A percentile compares a stretch with the other conserved stretches of the same genome.
Evolutionary conservation across 2,329 filamentous ascomycete genomes (phyloP).

Genomic region (Diplodia seriata): DNA sequence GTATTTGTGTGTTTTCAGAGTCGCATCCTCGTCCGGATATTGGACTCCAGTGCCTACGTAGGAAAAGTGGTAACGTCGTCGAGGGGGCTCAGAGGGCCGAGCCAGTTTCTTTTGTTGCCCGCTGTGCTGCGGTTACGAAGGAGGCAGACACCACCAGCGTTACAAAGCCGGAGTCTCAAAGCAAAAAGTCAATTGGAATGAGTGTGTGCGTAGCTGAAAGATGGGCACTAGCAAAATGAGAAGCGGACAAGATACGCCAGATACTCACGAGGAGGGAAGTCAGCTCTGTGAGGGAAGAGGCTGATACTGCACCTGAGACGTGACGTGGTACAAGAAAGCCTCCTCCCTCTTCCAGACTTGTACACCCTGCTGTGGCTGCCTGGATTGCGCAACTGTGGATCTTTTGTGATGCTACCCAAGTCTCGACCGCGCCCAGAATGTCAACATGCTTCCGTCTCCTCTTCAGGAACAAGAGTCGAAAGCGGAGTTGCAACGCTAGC

Average conservation of each 20-base stretch:
- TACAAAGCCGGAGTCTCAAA: not conserved
- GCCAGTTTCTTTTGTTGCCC: too few relatives aligned
- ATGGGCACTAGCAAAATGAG: not conserved
- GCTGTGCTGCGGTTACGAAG: not conserved
- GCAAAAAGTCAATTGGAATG: not conserved
- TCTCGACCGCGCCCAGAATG: not conserved
- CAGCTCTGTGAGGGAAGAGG: not conserved
- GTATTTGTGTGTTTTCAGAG: too few relatives aligned
- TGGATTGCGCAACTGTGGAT: slow-evolving; percentile 5
- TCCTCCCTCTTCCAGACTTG: not conserved
- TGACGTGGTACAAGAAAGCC: not conserved
- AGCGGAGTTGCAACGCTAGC: not conserved
- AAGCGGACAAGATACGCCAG: not conserved
- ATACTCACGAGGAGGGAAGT: not conserved
- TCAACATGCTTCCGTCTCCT: not conserved
- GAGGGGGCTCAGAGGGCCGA: too few relatives aligned
- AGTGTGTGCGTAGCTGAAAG: not conserved
- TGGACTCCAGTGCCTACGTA: too few relatives aligned
- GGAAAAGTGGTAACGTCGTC: too few relatives aligned
- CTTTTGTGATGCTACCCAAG: not conserved
- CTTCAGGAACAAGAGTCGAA: not conserved
- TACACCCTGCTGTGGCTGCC: not conserved
- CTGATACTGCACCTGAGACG: not conserved
- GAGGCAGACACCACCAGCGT: not conserved
- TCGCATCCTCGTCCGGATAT: too few relatives aligned